Percentiles rank a stretch among this genome's conserved stretches.
Evolutionary conservation across 495 filamentous ascomycete species (phyloP).

Genomic region (Rhizodiscina lignyota): DNA sequence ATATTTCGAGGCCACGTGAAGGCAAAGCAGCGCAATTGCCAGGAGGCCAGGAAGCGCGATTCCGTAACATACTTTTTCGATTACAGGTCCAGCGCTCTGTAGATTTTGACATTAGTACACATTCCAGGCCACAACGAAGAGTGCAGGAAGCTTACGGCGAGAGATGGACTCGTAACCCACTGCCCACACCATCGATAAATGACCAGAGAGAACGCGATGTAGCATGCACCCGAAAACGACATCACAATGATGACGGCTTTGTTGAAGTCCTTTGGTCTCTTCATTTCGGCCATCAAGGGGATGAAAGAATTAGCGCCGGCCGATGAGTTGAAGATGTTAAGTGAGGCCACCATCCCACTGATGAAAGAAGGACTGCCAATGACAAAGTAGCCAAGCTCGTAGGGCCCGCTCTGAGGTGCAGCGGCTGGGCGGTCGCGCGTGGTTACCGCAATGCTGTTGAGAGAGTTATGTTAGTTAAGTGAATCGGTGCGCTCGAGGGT

Average conservation of each 20-base stretch:
- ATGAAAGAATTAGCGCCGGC: background rate
- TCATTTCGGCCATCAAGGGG: background rate
- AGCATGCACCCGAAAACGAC: background rate
- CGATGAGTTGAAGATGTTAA: background rate
- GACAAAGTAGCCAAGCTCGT: background rate
- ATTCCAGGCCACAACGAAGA: no score
- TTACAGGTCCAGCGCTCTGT: background rate
- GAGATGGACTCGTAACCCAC: conserved; percentile 2
- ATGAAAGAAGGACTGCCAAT: background rate
- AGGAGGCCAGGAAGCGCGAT: conserved; percentile 1
- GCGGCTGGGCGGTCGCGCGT: background rate
- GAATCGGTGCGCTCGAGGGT: no score
- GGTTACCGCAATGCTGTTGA: background rate
- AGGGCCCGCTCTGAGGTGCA: background rate
- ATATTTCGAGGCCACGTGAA: conserved; percentile 31
- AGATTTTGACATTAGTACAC: no score
- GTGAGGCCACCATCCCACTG: background rate
- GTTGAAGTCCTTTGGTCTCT: background rate
- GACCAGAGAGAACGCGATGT: conserved; percentile 5
- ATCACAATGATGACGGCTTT: background rate
- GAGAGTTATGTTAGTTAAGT: no score
- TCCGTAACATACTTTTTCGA: conserved; percentile 5
- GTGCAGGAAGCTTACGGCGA: no score
- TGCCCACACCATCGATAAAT: conserved; percentile 2
- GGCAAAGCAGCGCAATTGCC: conserved; percentile 2